phyloP scores from a whole-genome alignment of 306 rosid genomes.

The Cotoneaster glaucophyllus region DNA sequence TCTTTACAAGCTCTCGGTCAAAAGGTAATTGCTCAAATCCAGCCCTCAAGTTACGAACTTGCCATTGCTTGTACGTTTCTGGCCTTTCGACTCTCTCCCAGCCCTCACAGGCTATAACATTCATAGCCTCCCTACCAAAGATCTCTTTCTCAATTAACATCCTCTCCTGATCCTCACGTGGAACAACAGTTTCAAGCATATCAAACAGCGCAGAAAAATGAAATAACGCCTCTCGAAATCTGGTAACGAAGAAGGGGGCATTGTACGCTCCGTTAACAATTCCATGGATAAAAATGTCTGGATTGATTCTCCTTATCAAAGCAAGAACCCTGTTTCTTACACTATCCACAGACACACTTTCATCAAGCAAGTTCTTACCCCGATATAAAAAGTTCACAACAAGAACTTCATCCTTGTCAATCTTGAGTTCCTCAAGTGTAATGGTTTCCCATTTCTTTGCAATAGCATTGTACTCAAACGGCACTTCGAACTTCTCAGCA shows the following conservation, averaged over 20 bases:
- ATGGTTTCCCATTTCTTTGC: constrained; percentile 88
- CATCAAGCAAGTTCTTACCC: constrained; percentile 78
- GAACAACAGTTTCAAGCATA: constrained; percentile 88
- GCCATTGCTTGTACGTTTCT: constrained; percentile 95
- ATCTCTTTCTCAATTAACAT: constrained; percentile 85
- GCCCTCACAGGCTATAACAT: constrained; percentile 95
- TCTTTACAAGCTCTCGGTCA: constrained; percentile 27
- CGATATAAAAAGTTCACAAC: constrained; percentile 71
- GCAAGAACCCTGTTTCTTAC: constrained; percentile 57
- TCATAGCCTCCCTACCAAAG: constrained; percentile 83
- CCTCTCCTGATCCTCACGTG: constrained; percentile 77
- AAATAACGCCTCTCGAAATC: constrained; percentile 86
- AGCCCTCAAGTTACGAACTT: constrained; percentile 71
- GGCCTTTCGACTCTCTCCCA: constrained; percentile 95
- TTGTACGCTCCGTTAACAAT: constrained; percentile 73
- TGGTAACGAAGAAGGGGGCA: constrained; percentile 91
- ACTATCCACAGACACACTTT: constrained; percentile 69
- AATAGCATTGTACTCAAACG: constrained; percentile 75
- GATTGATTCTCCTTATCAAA: constrained; percentile 66
- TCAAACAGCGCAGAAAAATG: constrained; percentile 88
- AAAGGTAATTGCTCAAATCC: constrained; percentile 62
- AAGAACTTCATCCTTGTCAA: constrained; percentile 58
- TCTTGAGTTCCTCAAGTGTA: constrained; percentile 75
- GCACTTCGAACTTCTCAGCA: constrained; percentile 67
- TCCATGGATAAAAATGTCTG: constrained; percentile 71